Base-by-base conservation (phyloP, 768 basidiomycete genomes). In the Mrakia gelida region DNA sequence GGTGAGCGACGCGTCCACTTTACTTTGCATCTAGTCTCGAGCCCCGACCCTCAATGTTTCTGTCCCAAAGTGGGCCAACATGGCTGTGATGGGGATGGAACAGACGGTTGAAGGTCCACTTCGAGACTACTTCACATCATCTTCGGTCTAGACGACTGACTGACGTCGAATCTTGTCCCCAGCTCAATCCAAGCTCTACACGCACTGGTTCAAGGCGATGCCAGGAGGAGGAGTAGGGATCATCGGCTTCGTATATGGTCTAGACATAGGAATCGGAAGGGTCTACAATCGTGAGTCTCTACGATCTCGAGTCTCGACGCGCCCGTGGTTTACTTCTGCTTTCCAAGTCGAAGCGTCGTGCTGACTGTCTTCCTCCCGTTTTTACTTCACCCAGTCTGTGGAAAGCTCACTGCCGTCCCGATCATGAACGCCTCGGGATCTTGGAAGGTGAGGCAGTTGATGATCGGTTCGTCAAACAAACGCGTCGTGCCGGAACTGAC, bases 361-460 rank as follows among this genome's bases (percentile, higher is more conserved):
- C 63, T 65, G 30, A 71, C 38, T 10, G 11, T 23, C 30, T 71
- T n/a, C n/a, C 5, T 45, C 26, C 16, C 28, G 4, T 41, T 13
- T 41, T 49, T 1, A 7, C 3, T 62, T 82, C 72, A 79, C 80
- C 21, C 54, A 56, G 54, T 59, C 1, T 26, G 26, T 28, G 59
- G 59, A 59, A 80, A 80, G 32, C 74, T 80, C 8, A 78, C 81
- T n/a, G 81, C 84, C 2, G 81, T 84, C 0, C 83, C 84, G 11
- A 82, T 84, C 80, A 78, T 75, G 30, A 41, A 82, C 54, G 80
- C 81, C 76, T 81, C 81, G n/a, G 83, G 84, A 3, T 82, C 80
- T 78, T 84, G 81, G 81, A 82, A 81, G 2, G 84, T 82, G 84
- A 80, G 82, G 8, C 13, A 70, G 82, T 26, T 84, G 84, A 82